A percentile compares a stretch with the other conserved stretches of the same genome.
These are phyloP conservation scores for Diplodia seriata DNA, from an alignment of 2,329 filamentous ascomycete genomes.

Conservation along the genomic window DNA sequence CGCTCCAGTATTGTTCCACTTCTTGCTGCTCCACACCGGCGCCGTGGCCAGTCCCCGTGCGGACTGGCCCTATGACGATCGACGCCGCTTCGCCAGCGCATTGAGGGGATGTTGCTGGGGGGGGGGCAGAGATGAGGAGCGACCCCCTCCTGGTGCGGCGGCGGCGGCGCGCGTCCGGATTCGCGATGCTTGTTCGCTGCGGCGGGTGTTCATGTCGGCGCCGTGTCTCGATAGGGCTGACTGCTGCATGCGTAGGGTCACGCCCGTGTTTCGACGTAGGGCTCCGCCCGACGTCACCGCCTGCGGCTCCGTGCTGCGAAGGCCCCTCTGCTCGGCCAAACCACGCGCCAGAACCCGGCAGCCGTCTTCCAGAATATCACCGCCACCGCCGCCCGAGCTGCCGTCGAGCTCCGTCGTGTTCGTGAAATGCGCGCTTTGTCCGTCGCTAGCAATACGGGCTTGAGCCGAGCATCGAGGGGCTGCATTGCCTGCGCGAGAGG, in stretches of 20 bases:
- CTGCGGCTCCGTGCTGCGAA: constrained; percentile 1
- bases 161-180: constrained; percentile 4
- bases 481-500: not conserved
- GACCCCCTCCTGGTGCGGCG: constrained; percentile 3
- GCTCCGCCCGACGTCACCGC: constrained; percentile 17
- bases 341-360: constrained; percentile 12
- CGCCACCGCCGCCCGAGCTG: constrained; percentile 8
- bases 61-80: constrained; percentile 30
- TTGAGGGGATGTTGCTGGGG: constrained; percentile 11
- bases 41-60: not conserved
- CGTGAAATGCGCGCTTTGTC: constrained; percentile 14
- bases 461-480: not conserved
- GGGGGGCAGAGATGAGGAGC: constrained; percentile 22
- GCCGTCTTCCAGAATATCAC: constrained; percentile 19
- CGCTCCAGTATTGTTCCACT: constrained; percentile 36
- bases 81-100: constrained; percentile 7
- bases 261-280: constrained; percentile 13
- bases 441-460: constrained; percentile 4
- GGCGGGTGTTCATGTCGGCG: constrained; percentile 15
- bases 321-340: constrained; percentile 7
- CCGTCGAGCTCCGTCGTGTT: constrained; percentile 7
- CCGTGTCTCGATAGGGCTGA: constrained; percentile 24
- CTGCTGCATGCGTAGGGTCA: constrained; percentile 1
- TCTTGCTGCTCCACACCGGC: constrained; percentile 20
- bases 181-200: constrained; percentile 16